Percentiles rank a stretch among this genome's conserved stretches.
Evolutionary conservation across 139 green algal species (phyloP).

Genomic region (Volvox africanus): DNA sequence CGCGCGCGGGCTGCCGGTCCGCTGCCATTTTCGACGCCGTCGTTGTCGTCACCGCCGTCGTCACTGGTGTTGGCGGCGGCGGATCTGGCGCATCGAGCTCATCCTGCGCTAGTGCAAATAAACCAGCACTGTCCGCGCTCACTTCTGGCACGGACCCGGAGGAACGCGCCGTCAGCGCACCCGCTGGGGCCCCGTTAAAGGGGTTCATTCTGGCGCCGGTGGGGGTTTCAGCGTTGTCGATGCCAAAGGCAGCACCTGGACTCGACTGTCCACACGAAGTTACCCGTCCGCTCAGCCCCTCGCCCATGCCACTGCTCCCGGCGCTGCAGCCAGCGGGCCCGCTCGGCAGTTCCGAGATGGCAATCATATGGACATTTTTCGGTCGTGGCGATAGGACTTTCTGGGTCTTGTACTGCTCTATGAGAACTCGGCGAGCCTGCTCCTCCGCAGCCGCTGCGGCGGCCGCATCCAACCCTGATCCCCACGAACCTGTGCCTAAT

Average conservation of each 20-base stretch:
- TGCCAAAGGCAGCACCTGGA: no score
- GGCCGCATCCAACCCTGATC: neutral
- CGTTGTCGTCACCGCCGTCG: neutral
- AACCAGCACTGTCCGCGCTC: neutral
- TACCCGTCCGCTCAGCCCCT: no score
- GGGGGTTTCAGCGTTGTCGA: no score
- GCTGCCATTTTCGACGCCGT: neutral
- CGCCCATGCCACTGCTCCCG: neutral
- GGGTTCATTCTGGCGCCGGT: no score
- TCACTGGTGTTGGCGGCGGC: no score
- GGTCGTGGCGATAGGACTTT: slow-evolving; percentile 27
- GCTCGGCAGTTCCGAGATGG: neutral
- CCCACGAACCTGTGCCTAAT: neutral
- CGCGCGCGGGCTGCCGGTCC: neutral
- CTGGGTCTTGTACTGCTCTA: slow-evolving; percentile 44
- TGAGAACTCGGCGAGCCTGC: neutral
- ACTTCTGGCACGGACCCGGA: neutral
- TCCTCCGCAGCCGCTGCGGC: neutral
- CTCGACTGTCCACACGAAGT: no score
- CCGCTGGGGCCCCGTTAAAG: no score
- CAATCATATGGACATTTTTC: neutral
- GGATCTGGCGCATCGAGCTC: neutral
- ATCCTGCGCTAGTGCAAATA: neutral
- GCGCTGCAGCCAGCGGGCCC: neutral
- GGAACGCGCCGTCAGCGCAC: no score